Percentiles rank a stretch among this genome's conserved stretches.
These are phyloP conservation scores for Bothriochloa decipiens DNA, from an alignment of 176 grass and related monocot species.

Conservation along the genomic window DNA sequence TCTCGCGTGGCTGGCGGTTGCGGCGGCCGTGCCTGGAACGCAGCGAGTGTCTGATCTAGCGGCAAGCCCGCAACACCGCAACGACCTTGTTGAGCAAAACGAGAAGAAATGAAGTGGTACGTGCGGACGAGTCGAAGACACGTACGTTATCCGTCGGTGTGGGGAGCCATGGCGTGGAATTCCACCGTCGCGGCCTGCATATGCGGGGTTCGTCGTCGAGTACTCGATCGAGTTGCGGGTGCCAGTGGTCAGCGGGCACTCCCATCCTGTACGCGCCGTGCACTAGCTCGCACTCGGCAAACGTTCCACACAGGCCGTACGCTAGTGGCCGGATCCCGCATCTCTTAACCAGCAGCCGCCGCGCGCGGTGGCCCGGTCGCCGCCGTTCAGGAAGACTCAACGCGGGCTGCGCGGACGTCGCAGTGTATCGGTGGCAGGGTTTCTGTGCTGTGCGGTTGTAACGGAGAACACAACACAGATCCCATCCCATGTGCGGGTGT, in stretches of 20 bases:
- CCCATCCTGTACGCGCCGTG: neutral
- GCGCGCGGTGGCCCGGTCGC: neutral
- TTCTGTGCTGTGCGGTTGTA: neutral
- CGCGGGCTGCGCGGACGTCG: neutral
- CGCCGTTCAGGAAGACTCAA: neutral
- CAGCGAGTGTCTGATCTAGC: neutral
- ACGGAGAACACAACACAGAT: neutral
- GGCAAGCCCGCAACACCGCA: too few species aligned
- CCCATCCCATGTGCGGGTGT: slow-evolving; percentile 16
- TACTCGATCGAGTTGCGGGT: neutral
- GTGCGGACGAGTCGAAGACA: neutral
- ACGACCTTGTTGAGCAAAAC: neutral
- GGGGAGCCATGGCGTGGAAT: neutral
- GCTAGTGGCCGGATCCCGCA: neutral
- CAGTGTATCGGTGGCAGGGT: neutral
- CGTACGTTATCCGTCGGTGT: neutral
- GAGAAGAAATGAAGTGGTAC: neutral
- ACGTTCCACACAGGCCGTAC: neutral
- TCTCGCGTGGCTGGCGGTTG: neutral
- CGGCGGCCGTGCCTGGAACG: neutral
- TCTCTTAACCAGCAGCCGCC: neutral
- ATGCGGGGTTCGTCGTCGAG: too few species aligned
- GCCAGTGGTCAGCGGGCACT: neutral
- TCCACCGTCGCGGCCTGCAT: neutral
- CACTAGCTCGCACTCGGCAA: neutral